phyloP scores from a whole-genome alignment of 2,329 filamentous ascomycete genomes.

The Blumeria hordei region DNA sequence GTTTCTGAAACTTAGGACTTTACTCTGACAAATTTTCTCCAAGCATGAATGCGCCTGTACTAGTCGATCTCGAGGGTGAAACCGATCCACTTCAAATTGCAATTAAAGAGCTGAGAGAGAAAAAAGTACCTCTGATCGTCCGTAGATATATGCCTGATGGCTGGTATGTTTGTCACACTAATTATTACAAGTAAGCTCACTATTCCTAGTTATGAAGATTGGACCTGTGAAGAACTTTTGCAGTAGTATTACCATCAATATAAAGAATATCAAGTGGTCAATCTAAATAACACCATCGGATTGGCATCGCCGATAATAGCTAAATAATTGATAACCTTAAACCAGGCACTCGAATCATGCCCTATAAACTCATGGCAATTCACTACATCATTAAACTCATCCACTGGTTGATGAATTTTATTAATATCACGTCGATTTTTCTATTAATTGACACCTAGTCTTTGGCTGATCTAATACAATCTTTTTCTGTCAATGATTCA shows the following conservation, averaged over 20 bases:
- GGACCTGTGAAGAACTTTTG: constrained; percentile 90
- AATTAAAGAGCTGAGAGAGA: constrained; percentile 89
- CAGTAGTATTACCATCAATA: constrained; percentile 6
- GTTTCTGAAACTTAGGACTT: background rate
- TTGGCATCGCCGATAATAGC: too few species aligned
- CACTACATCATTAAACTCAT: too few species aligned
- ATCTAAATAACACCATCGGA: too few species aligned
- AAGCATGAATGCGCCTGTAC: constrained; percentile 91
- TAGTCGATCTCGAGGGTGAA: constrained; percentile 92
- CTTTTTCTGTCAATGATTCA: too few species aligned
- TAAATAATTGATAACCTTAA: too few species aligned
- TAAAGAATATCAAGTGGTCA: too few species aligned
- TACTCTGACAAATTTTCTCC: background rate
- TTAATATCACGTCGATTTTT: too few species aligned
- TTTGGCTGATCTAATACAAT: too few species aligned
- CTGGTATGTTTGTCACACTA: constrained; percentile 36
- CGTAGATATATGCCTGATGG: constrained; percentile 90
- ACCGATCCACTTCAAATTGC: constrained; percentile 95
- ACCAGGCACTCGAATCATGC: too few species aligned
- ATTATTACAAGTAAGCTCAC: background rate
- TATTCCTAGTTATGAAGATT: constrained; percentile 58
- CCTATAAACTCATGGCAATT: too few species aligned
- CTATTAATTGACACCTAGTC: too few species aligned
- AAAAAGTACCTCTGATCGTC: constrained; percentile 94
- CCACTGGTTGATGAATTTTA: too few species aligned